A percentile compares a stretch with the other conserved stretches of the same genome.
These are phyloP conservation scores for Candida caryicola DNA, from an alignment of 805 yeast genomes.

Conservation along the genomic window DNA sequence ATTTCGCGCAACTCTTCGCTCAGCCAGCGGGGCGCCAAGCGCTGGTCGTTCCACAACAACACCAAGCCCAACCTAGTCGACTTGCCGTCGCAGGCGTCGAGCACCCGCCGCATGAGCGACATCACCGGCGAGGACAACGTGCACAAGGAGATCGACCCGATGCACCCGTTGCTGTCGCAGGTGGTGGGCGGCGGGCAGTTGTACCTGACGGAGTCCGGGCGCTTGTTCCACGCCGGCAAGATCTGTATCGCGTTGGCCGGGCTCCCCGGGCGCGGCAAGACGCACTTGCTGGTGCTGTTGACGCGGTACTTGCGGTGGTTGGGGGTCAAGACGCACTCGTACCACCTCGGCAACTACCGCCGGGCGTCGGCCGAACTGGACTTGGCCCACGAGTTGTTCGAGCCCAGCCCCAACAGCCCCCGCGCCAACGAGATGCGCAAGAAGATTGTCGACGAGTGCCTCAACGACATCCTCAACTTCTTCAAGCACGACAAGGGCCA, in stretches of 20 bases:
- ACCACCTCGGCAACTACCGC: slow-evolving; percentile 90
- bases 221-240: slow-evolving; percentile 93
- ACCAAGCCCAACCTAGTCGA: slow-evolving; percentile 38
- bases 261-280: slow-evolving; percentile 93
- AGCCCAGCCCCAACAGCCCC: slow-evolving; percentile 47
- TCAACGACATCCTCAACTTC: slow-evolving; percentile 65
- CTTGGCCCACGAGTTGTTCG: slow-evolving; percentile 66
- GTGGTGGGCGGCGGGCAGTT: slow-evolving; percentile 59
- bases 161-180: slow-evolving; percentile 53
- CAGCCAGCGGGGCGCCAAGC: slow-evolving; percentile 35
- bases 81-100: slow-evolving; percentile 25
- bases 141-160: slow-evolving; percentile 59
- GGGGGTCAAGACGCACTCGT: slow-evolving; percentile 89
- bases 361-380: slow-evolving; percentile 51
- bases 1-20: slow-evolving; percentile 16
- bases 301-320: slow-evolving; percentile 94
- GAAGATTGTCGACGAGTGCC: slow-evolving; percentile 58
- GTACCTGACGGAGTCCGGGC: slow-evolving; percentile 88
- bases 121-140: slow-evolving; percentile 52
- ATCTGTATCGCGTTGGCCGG: slow-evolving; percentile 87
- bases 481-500: slow-evolving; percentile 82
- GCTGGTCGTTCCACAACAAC: slow-evolving; percentile 43
- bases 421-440: slow-evolving; percentile 53
- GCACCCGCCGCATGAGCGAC: slow-evolving; percentile 38
- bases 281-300: slow-evolving; percentile 85